These are phyloP conservation scores for Ganoderma multipileum DNA, from an alignment of 1,284 basidiomycete species.

Conservation along the genomic window DNA sequence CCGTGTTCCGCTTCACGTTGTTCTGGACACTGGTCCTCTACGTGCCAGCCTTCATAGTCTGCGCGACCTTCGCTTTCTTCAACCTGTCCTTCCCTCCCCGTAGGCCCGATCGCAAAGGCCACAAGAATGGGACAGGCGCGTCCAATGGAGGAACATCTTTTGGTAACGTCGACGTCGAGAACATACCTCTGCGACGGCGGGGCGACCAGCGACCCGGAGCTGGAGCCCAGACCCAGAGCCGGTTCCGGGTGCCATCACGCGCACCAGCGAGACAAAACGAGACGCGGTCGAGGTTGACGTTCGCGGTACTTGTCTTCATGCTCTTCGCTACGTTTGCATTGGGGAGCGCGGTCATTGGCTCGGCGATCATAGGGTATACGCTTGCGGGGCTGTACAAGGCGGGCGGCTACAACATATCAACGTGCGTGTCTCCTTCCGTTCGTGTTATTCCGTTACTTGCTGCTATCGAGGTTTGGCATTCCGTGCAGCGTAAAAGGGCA, in stretches of 20 bases:
- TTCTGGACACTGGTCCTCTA: conserved; percentile 87
- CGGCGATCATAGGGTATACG: conserved; percentile 76
- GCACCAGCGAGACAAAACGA: conserved; percentile 48
- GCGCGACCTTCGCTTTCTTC: conserved; percentile 74
- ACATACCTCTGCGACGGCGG: conserved; percentile 29
- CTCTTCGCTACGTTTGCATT: conserved; percentile 62
- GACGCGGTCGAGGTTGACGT: conserved; percentile 62
- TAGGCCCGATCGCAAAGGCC: conserved; percentile 19
- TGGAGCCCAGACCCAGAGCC: conserved; percentile 25
- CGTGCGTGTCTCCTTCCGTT: conserved; percentile 55
- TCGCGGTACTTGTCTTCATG: conserved; percentile 72
- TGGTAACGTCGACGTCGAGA: conserved; percentile 21
- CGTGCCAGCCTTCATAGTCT: conserved; percentile 71
- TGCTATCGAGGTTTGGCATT: background rate
- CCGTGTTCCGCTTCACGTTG: conserved; percentile 83
- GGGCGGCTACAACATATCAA: conserved; percentile 79
- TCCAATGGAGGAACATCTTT: conserved; percentile 25
- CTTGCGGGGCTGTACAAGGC: conserved; percentile 74
- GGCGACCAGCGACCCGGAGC: conserved; percentile 10
- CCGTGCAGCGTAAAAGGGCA: background rate
- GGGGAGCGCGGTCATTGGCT: conserved; percentile 70
- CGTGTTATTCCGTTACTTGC: background rate
- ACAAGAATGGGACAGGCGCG: conserved; percentile 22
- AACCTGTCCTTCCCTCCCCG: conserved; percentile 66
- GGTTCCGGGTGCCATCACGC: conserved; percentile 26